Percentiles rank a stretch among this genome's conserved stretches.
Evolutionary conservation across 2,329 filamentous ascomycete genomes (phyloP).

Genomic region (Clonostachys rosea): DNA sequence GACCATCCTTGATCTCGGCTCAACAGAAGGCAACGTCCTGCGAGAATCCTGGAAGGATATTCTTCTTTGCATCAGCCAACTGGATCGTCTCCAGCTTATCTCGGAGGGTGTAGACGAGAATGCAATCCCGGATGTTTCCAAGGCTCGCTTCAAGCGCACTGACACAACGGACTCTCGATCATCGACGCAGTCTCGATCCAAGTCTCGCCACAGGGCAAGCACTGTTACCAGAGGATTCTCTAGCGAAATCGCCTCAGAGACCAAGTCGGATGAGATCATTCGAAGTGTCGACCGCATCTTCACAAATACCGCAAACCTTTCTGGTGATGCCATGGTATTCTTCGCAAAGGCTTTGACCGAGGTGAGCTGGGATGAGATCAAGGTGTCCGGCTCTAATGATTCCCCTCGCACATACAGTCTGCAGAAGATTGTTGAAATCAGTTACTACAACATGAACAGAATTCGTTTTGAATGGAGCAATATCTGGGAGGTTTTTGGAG

Average conservation of each 20-base stretch:
- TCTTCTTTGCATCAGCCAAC: constrained; percentile 89
- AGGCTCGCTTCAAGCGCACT: constrained; percentile 64
- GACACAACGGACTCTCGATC: constrained; percentile 56
- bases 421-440: constrained; percentile 97
- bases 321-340: constrained; percentile 89
- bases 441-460: constrained; percentile 99
- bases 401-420: constrained; percentile 94
- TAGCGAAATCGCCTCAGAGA: constrained; percentile 83
- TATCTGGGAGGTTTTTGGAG: constrained; percentile 95
- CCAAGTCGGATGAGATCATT: constrained; percentile 87
- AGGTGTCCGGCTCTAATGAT: constrained; percentile 92
- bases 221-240: constrained; percentile 62
- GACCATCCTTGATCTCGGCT: constrained; percentile 84
- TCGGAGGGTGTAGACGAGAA: constrained; percentile 93
- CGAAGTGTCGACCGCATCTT: constrained; percentile 94
- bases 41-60: constrained; percentile 94
- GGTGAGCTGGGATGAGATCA: constrained; percentile 98
- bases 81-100: constrained; percentile 92
- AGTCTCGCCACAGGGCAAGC: constrained; percentile 43
- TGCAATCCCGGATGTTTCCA: constrained; percentile 85
- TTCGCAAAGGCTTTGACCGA: constrained; percentile 91
- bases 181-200: constrained; percentile 56
- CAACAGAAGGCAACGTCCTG: constrained; percentile 86
- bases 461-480: constrained; percentile 98
- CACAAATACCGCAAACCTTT: constrained; percentile 89